Evolutionary conservation across 1,139 yeast species (phyloP), one percentile per base, ranked within the genome.

Genomic region (Suhomyces kunorum): DNA sequence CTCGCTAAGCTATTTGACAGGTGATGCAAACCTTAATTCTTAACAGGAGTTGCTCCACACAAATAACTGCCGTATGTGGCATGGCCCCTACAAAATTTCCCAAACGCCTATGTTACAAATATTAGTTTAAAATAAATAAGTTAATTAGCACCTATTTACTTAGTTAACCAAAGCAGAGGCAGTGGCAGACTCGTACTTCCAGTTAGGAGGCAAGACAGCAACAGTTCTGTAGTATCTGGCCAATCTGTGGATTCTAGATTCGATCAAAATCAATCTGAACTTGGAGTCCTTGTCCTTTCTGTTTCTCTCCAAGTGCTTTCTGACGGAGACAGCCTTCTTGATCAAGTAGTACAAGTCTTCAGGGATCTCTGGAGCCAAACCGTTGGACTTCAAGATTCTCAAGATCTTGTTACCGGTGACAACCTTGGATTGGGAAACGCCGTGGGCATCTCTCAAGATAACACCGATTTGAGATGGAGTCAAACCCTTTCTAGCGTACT

Each of bases 171-270:
- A 84, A 76, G 99, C 95, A 68, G 98, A 92, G 71, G 99, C 99
- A 70, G 98, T 94, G 71, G 98, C 95, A 61, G 98, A 90, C 81
- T 92, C 98, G 95, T 86, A 92, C 83, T 92, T 92, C 98, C 98
- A 92, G 92, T 87, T 89, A 73, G 98, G 98, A 66, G 98, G 98
- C 71, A 92, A 86, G 68, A 92, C 98, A 70, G 95, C 81, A 64
- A 88, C 95, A 65, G 96, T 87, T 88, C 96, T 90, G 96, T 92
- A 92, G 94, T 92, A 92, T 83, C 99, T 88, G 63, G 98, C 96
- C 75, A 92, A 87, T 86, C 99, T 92, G 95, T 92, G 99, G 81
- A 92, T 92, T 88, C 98, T 89, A 56, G 98, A 90, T 81, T 92
- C 99, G 73, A 94, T 89, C 78, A 92, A 86, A 92, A 92, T 92